These are phyloP conservation scores for Pythium pyrilobum DNA, from an alignment of 352 stramenopile genomes.

Conservation along the genomic window DNA sequence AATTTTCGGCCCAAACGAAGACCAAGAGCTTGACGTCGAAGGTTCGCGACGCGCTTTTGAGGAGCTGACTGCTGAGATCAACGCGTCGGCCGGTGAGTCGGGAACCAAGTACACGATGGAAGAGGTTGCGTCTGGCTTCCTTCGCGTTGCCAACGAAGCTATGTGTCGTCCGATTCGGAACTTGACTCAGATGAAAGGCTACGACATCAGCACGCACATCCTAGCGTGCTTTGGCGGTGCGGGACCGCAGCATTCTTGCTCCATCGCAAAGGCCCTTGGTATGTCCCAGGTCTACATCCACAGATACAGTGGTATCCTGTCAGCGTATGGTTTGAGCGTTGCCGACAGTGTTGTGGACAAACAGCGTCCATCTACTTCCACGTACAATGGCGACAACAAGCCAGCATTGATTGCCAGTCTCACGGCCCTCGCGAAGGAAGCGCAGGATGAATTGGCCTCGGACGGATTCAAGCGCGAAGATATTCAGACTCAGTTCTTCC, in stretches of 20 bases:
- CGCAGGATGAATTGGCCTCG: slow-evolving; percentile 61
- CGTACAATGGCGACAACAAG: slow-evolving; percentile 58
- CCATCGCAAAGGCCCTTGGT: slow-evolving; percentile 93
- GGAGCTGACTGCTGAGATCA: slow-evolving; percentile 86
- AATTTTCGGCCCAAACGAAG: slow-evolving; percentile 98
- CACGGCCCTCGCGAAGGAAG: slow-evolving; percentile 48
- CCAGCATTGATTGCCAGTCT: slow-evolving; percentile 37
- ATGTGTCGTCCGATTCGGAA: slow-evolving; percentile 99
- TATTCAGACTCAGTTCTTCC: slow-evolving; percentile 92
- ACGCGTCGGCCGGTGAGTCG: slow-evolving; percentile 49
- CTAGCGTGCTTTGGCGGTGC: slow-evolving; percentile 98
- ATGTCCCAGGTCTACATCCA: slow-evolving; percentile 99
- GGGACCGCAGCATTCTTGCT: slow-evolving; percentile 97
- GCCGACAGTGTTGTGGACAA: slow-evolving; percentile 97
- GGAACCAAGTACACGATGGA: slow-evolving; percentile 77
- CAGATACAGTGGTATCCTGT: slow-evolving; percentile 98
- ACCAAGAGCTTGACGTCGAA: slow-evolving; percentile 95
- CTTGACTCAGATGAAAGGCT: slow-evolving; percentile 97
- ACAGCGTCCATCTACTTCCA: slow-evolving; percentile 85
- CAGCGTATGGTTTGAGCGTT: slow-evolving; percentile 96
- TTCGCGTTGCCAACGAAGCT: slow-evolving; percentile 98
- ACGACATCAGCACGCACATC: slow-evolving; percentile 95
- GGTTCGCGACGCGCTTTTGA: slow-evolving; percentile 91
- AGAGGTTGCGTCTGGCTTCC: slow-evolving; percentile 97
- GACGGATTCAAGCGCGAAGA: slow-evolving; percentile 86